These are phyloP conservation scores for Lentinula raphanica DNA, from an alignment of 768 basidiomycete genomes.

Conservation along the genomic window DNA sequence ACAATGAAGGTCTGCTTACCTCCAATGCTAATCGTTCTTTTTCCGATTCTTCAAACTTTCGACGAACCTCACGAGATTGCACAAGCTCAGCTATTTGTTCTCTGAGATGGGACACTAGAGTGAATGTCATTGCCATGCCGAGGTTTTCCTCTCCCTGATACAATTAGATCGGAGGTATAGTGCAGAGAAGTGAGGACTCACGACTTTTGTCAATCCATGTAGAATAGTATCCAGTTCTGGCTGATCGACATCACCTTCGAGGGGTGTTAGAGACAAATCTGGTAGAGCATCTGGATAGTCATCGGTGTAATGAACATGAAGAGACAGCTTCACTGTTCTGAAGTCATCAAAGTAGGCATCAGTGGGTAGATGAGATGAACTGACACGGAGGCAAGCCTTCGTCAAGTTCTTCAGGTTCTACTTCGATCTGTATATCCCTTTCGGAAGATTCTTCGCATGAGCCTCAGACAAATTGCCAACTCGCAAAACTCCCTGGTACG, in stretches of 20 bases:
- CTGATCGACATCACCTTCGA: slow-evolving; percentile 56
- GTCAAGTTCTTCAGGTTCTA: slow-evolving; percentile 78
- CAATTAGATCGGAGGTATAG: not conserved
- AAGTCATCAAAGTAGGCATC: slow-evolving; percentile 10
- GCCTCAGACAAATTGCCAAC: slow-evolving; percentile 38
- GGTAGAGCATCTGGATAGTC: slow-evolving; percentile 85
- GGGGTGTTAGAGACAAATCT: slow-evolving; percentile 55
- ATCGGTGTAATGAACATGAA: slow-evolving; percentile 74
- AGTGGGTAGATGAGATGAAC: slow-evolving; percentile 17
- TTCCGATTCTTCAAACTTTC: slow-evolving; percentile 61
- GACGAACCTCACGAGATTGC: slow-evolving; percentile 49
- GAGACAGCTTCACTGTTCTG: slow-evolving; percentile 60
- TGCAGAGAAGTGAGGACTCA: slow-evolving; percentile 25
- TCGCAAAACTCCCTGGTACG: slow-evolving; percentile 37
- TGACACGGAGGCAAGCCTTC: slow-evolving; percentile 57
- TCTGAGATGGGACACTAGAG: slow-evolving; percentile 78
- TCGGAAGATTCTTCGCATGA: slow-evolving; percentile 76
- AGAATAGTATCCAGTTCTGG: slow-evolving; percentile 53
- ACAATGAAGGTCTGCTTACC: too few relatives aligned
- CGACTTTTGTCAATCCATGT: slow-evolving; percentile 49
- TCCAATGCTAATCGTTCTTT: slow-evolving; percentile 70
- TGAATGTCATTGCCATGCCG: slow-evolving; percentile 98
- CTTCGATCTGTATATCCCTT: slow-evolving; percentile 73
- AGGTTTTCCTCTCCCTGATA: slow-evolving; percentile 75
- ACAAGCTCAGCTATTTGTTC: slow-evolving; percentile 70